Conservation (phyloP, 148 eudicot genomes). For the Rhododendron ferrugineum region DNA sequence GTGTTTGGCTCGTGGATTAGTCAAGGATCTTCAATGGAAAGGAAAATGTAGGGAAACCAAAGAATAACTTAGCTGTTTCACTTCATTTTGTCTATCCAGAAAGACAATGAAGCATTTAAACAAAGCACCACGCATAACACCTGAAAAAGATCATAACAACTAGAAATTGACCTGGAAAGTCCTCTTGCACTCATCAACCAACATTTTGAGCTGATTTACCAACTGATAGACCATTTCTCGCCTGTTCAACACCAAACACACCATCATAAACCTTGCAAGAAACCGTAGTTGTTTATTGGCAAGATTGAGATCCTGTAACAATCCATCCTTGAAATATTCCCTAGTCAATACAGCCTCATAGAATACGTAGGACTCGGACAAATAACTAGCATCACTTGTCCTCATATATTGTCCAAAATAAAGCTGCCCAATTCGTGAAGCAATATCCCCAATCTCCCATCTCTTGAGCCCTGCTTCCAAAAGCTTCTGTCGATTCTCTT, state of each 20-base stretch:
- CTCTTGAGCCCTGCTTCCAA: constrained; percentile 87
- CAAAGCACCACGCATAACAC: not conserved
- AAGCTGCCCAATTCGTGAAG: constrained; percentile 87
- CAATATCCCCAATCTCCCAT: constrained; percentile 98
- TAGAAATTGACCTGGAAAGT: constrained; percentile 50
- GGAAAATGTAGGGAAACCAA: not conserved
- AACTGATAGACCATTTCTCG: constrained; percentile 79
- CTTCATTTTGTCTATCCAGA: not conserved
- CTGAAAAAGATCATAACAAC: not conserved
- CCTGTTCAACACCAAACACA: constrained; percentile 65
- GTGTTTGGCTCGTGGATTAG: not conserved
- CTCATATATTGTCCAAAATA: constrained; percentile 96
- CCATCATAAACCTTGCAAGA: constrained; percentile 77
- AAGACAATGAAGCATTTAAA: not conserved
- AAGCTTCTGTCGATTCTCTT: constrained; percentile 83
- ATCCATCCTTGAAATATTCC: constrained; percentile 89
- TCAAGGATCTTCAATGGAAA: not conserved
- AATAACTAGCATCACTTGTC: constrained; percentile 76
- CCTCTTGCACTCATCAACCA: constrained; percentile 79
- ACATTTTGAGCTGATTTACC: constrained; percentile 66
- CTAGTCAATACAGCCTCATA: constrained; percentile 79
- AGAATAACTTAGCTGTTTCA: not conserved
- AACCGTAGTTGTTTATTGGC: constrained; percentile 80
- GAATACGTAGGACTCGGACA: constrained; percentile 87
- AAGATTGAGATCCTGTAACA: constrained; percentile 68